Percentiles rank a stretch among this genome's conserved stretches.
Conservation (phyloP, 225 moss, liverwort and hornwort genomes). For the Climacium dendroides region DNA sequence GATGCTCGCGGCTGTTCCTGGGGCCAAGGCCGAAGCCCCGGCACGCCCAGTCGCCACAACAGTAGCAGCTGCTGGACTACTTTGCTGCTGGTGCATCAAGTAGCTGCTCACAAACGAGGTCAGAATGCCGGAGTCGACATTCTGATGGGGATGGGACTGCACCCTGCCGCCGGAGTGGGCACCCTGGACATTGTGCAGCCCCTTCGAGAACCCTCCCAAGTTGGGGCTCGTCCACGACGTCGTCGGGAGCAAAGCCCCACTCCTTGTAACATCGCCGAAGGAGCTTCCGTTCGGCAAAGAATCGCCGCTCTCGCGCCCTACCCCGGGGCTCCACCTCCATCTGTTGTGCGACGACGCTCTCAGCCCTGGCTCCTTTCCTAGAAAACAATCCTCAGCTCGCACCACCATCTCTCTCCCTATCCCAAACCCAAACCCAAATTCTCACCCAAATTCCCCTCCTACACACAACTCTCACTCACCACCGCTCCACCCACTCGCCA, state of each 20-base stretch:
- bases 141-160: not conserved
- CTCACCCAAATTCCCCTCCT: not conserved
- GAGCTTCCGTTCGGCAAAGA: not conserved
- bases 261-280: slow-evolving; percentile 23
- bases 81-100: slow-evolving; percentile 10
- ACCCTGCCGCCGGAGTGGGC: not conserved
- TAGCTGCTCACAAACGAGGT: slow-evolving; percentile 24
- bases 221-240: not conserved
- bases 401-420: slow-evolving; percentile 32
- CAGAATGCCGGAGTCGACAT: slow-evolving; percentile 5
- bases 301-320: not conserved
- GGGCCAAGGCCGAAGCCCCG: slow-evolving; percentile 36
- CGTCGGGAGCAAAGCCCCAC: not conserved
- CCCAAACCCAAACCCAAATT: not conserved
- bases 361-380: slow-evolving; percentile 21
- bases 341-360: not conserved
- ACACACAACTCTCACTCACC: not conserved
- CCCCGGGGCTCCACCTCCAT: slow-evolving; percentile 20
- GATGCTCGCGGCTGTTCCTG: slow-evolving; percentile 1
- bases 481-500: slow-evolving; percentile 20
- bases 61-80: not conserved
- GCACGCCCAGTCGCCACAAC: slow-evolving; percentile 29
- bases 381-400: slow-evolving; percentile 29
- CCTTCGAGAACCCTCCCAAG: not conserved
- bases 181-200: slow-evolving; percentile 1